These are phyloP conservation scores for Fomitiporia mediterranea DNA, from an alignment of 1,284 basidiomycete genomes.

Conservation along the genomic window DNA sequence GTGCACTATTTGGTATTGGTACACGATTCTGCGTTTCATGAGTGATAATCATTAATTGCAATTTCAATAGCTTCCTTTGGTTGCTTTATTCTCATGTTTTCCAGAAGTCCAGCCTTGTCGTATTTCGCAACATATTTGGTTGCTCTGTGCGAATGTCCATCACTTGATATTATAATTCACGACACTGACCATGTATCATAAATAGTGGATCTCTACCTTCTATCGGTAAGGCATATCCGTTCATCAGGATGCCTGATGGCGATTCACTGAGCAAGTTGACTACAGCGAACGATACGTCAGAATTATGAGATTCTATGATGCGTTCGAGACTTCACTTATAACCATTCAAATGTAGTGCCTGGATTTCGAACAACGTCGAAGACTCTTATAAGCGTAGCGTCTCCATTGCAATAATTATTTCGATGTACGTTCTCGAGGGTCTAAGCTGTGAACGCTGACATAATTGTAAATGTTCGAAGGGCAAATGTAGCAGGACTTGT, in stretches of 20 bases:
- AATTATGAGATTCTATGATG: neutral
- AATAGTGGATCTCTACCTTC: too few species aligned
- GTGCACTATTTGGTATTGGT: neutral
- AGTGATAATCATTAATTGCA: neutral
- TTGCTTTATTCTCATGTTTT: too few species aligned
- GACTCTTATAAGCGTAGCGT: slow-evolving; percentile 70
- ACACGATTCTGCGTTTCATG: neutral
- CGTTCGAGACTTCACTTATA: neutral
- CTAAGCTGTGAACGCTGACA: neutral
- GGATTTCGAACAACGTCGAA: slow-evolving; percentile 69
- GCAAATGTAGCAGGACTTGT: slow-evolving; percentile 46
- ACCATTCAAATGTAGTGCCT: slow-evolving; percentile 39
- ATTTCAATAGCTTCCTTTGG: too few species aligned
- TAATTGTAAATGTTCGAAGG: slow-evolving; percentile 25
- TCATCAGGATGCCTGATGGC: too few species aligned
- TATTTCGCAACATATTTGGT: too few species aligned
- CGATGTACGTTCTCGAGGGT: slow-evolving; percentile 28
- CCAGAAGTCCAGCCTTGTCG: too few species aligned
- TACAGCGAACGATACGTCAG: too few species aligned
- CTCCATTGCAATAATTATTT: slow-evolving; percentile 62
- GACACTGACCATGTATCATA: too few species aligned
- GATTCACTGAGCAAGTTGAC: too few species aligned
- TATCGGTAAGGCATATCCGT: too few species aligned
- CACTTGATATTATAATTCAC: too few species aligned
- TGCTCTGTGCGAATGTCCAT: too few species aligned